Conservation (phyloP, 208 protist species). For the Hexamita inflata region DNA sequence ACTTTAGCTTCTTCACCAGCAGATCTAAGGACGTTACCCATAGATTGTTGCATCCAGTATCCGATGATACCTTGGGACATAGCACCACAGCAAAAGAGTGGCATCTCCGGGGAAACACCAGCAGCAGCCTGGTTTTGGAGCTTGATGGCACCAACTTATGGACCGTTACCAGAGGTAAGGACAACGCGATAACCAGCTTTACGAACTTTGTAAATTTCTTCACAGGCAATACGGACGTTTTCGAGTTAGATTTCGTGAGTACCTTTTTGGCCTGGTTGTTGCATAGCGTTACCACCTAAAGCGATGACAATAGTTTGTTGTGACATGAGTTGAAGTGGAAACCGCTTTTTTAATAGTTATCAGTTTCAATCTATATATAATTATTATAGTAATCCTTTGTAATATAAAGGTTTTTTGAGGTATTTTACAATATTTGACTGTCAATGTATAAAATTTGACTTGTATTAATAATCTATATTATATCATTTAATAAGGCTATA, state of each 20-base stretch:
- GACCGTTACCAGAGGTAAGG: conserved; percentile 32
- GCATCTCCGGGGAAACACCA: conserved; percentile 7
- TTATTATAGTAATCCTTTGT: too few relatives aligned
- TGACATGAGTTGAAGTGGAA: too few relatives aligned
- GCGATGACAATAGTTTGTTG: conserved; percentile 24
- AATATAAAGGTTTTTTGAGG: too few relatives aligned
- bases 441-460: too few relatives aligned
- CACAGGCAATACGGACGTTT: neutral
- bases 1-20: neutral
- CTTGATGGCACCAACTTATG: conserved; percentile 33
- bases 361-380: too few relatives aligned
- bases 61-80: conserved; percentile 37
- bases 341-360: too few relatives aligned
- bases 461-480: too few relatives aligned
- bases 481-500: too few relatives aligned
- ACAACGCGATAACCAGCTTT: conserved; percentile 11
- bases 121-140: conserved; percentile 19
- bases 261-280: neutral
- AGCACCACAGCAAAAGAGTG: conserved; percentile 26
- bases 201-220: neutral
- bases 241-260: neutral
- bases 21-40: conserved; percentile 15
- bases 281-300: conserved; percentile 33
- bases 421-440: too few relatives aligned
- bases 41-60: conserved; percentile 35